Conservation (phyloP, 202 grass and related monocot species). For the Alloteropsis angusta region DNA sequence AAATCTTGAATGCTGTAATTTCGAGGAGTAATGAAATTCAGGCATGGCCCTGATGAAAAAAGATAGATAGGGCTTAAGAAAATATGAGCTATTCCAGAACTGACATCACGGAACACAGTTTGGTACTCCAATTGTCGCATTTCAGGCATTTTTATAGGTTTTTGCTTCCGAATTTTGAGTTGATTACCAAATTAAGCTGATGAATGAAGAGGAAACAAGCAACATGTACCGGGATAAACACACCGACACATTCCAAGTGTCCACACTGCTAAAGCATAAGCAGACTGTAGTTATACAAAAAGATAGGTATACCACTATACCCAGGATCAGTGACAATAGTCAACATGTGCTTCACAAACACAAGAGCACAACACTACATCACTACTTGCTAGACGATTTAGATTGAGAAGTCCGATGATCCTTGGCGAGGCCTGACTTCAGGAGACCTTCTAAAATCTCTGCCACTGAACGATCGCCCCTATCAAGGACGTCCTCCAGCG, state of each 20-base stretch:
- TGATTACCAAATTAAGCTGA: not conserved
- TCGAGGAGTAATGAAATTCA: too few relatives aligned
- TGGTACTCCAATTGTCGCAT: not conserved
- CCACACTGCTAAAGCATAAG: not conserved
- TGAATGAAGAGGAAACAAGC: not conserved
- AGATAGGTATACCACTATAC: not conserved
- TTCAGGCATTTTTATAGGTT: not conserved
- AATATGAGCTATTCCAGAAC: not conserved
- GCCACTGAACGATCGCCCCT: not conserved
- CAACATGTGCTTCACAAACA: not conserved
- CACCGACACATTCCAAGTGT: not conserved
- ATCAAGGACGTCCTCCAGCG: constrained; percentile 20
- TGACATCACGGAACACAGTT: not conserved
- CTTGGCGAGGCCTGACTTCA: not conserved
- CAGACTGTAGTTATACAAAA: not conserved
- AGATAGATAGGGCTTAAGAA: not conserved
- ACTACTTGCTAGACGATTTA: constrained; percentile 26
- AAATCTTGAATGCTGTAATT: too few relatives aligned
- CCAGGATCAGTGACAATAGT: not conserved
- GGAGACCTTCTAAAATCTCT: constrained; percentile 15
- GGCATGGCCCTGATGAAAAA: too few relatives aligned
- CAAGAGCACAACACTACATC: not conserved
- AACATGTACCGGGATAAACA: not conserved
- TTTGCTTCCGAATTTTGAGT: not conserved
- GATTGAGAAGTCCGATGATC: not conserved